Base-by-base conservation (phyloP, 139 green algal species). In the Chara braunii region DNA sequence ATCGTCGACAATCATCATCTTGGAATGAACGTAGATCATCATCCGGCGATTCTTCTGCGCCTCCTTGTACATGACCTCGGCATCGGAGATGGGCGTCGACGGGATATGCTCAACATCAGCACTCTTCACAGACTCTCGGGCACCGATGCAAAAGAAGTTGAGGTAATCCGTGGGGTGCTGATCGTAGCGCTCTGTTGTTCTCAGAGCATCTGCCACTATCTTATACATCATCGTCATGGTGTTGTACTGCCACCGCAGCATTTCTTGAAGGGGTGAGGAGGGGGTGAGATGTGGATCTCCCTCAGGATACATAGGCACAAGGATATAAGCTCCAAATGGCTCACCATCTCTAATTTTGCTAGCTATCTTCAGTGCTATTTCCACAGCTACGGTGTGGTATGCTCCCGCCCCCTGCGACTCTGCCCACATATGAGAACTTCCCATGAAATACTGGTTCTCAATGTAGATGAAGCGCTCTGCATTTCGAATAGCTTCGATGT, bases 381-480 rank as follows among this genome's bases (percentile, higher is more conserved):
- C 53, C 12, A 62, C 53, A 6, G 53, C 34, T n/a, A 62, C 26
- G 7, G 66, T 33, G 28, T 62, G 22, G 5, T 14, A 53, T 42
- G 42, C 63, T 24, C 48, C 68, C 29, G 43, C 45, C 8, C 35
- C 52, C 26, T 72, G 51, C 33, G 37, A 60, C 36, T 26, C 40
- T 11, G 6, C 9, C 53, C 53, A 62, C 7, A 12, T 12, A 18
- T 62, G 53, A n/a, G 33, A 62, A n/a, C 18, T 32, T 18, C 53
- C 53, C 23, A 62, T 33, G 53, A 62, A 62, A 35, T 62, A 62
- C 53, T 62, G 48, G 48, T 57, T 85, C 59, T 85, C 80, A 7
- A 85, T 70, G 68, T 85, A 85, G 43, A 85, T 75, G 72, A 76
- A 82, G 57, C 63, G 67, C 72, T 81, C 45, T 14, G 80, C 72